Evolutionary conservation across 805 yeast genomes (phyloP).

Genomic region (Barnettozyma wickerhamii): DNA sequence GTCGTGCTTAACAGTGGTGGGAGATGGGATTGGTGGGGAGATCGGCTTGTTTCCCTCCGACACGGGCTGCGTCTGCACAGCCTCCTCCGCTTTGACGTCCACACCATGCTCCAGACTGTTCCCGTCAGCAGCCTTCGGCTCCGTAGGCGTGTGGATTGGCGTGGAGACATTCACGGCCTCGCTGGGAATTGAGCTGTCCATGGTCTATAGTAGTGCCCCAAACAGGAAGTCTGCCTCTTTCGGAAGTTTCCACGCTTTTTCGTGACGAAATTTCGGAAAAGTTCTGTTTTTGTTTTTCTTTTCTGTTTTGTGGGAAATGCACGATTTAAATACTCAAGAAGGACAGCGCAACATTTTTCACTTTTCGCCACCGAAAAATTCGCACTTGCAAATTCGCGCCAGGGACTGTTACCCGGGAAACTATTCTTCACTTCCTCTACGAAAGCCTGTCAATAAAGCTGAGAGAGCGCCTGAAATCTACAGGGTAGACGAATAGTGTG

Average conservation of each 20-base stretch:
- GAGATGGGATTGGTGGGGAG: slow-evolving; percentile 43
- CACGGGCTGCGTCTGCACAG: background rate
- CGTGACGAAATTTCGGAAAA: background rate
- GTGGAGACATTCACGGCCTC: slow-evolving; percentile 11
- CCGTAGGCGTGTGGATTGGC: slow-evolving; percentile 12
- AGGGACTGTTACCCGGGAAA: background rate
- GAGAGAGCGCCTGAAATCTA: no score
- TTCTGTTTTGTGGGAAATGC: slow-evolving; percentile 7
- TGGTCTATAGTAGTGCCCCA: background rate
- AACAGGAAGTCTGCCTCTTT: slow-evolving; percentile 2
- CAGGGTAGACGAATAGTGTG: no score
- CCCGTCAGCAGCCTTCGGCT: no score
- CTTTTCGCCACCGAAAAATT: slow-evolving; percentile 1
- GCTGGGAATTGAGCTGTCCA: slow-evolving; percentile 8
- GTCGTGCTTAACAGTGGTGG: slow-evolving; percentile 16
- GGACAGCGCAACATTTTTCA: background rate
- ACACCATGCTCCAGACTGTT: background rate
- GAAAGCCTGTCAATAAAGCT: no score
- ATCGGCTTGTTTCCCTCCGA: slow-evolving; percentile 31
- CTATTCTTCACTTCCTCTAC: no score
- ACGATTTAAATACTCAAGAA: slow-evolving; percentile 7
- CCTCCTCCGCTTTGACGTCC: background rate
- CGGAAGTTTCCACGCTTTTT: slow-evolving; percentile 7
- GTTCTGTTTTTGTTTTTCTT: slow-evolving; percentile 3
- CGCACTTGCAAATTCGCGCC: background rate